These are phyloP conservation scores for Cercospora zeae-maydis DNA, from an alignment of 2,329 filamentous ascomycete species.

Conservation along the genomic window DNA sequence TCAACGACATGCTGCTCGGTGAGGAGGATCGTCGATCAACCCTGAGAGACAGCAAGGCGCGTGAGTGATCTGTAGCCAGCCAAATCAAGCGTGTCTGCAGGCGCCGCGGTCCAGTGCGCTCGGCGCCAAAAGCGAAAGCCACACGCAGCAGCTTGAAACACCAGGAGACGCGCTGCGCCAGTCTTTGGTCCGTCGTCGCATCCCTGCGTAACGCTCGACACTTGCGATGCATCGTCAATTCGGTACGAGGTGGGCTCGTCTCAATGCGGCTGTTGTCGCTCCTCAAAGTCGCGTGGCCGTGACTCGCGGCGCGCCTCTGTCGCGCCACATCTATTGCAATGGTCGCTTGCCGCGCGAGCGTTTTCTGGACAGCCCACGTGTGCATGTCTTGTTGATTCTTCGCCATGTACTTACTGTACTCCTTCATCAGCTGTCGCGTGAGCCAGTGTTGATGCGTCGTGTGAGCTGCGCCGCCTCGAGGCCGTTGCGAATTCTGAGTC, in stretches of 20 bases:
- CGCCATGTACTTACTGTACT: neutral
- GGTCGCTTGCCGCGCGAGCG: neutral
- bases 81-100: too few species aligned
- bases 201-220: constrained; percentile 15
- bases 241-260: neutral
- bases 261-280: neutral
- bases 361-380: neutral
- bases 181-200: constrained; percentile 11
- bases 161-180: constrained; percentile 9
- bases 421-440: neutral
- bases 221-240: constrained; percentile 4
- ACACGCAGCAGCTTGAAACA: constrained; percentile 13
- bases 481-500: neutral
- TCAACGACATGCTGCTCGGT: too few species aligned
- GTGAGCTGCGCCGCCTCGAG: neutral
- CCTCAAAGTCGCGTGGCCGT: neutral
- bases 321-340: neutral
- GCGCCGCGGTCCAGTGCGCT: neutral
- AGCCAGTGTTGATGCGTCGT: neutral
- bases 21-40: too few species aligned
- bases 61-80: too few species aligned
- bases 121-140: constrained; percentile 9
- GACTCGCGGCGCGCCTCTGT: neutral
- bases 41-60: too few species aligned
- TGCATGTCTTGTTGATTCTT: neutral